These are phyloP conservation scores for Microcos paniculata DNA, from an alignment of 345 rosid species.

Conservation along the genomic window DNA sequence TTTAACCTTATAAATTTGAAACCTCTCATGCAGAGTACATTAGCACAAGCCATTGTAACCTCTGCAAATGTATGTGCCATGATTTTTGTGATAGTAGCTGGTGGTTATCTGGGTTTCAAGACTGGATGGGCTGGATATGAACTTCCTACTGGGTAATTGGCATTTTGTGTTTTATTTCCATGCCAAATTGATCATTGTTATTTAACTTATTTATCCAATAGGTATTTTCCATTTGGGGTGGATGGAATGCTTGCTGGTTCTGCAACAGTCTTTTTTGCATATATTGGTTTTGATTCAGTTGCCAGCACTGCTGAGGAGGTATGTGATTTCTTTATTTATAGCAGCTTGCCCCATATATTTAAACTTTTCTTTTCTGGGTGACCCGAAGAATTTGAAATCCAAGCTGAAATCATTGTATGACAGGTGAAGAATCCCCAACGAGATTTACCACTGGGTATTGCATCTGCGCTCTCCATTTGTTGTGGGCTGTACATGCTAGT, in stretches of 20 bases:
- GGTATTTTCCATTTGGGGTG: conserved; percentile 89
- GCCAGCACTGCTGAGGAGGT: conserved; percentile 99
- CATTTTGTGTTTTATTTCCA: conserved; percentile 1
- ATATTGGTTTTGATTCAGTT: conserved; percentile 94
- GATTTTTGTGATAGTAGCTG: conserved; percentile 82
- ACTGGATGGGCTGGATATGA: conserved; percentile 93
- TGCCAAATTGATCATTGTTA: conserved; percentile 8
- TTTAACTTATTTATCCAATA: conserved; percentile 20
- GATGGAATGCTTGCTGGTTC: conserved; percentile 98
- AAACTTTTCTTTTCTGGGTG: conserved; percentile 11
- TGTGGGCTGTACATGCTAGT: conserved; percentile 93
- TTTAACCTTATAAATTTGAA: not conserved
- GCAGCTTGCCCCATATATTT: not conserved
- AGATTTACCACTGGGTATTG: conserved; percentile 96
- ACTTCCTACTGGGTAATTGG: conserved; percentile 82
- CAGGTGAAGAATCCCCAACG: conserved; percentile 98
- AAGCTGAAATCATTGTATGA: conserved; percentile 8
- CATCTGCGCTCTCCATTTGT: conserved; percentile 75
- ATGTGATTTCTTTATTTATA: not conserved
- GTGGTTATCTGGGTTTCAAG: conserved; percentile 82
- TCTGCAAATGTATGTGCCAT: conserved; percentile 74
- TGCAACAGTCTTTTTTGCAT: conserved; percentile 95
- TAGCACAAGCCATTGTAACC: conserved; percentile 81
- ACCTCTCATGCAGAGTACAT: conserved; percentile 66
- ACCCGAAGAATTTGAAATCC: conserved; percentile 11